phyloP scores from a whole-genome alignment of 345 rosid genomes.

The Garcia nutans region DNA sequence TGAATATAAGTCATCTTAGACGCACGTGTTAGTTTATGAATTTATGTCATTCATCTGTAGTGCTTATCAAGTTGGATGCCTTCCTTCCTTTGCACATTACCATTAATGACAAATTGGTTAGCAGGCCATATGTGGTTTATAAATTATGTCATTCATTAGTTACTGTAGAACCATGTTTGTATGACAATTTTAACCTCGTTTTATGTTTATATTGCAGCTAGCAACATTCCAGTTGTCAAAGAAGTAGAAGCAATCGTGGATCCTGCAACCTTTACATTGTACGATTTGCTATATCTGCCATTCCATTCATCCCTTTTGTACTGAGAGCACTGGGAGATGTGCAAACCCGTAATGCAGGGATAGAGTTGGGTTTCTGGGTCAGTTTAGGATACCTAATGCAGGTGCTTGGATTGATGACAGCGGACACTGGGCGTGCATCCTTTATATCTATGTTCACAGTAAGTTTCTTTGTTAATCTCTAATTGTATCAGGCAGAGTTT shows the following conservation, averaged over 20 bases:
- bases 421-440: conserved; percentile 63
- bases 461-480: conserved; percentile 24
- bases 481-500: neutral
- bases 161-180: neutral
- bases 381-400: conserved; percentile 59
- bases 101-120: neutral
- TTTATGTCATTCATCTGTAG: neutral
- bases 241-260: conserved; percentile 50
- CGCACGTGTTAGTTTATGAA: neutral
- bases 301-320: conserved; percentile 56
- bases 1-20: neutral
- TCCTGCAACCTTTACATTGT: conserved; percentile 56
- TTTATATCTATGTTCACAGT: conserved; percentile 55
- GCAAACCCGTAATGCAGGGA: conserved; percentile 50
- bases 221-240: conserved; percentile 56
- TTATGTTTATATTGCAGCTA: conserved; percentile 41
- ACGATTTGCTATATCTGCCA: conserved; percentile 50
- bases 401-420: conserved; percentile 54
- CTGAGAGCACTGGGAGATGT: conserved; percentile 38
- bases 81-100: neutral
- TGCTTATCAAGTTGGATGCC: neutral
- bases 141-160: neutral
- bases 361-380: conserved; percentile 67
- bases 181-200: neutral
- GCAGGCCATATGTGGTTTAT: neutral